A percentile compares a stretch with the other conserved stretches of the same genome.
Conservation (phyloP, 2,329 filamentous ascomycete genomes). For the Epichloe sylvatica region DNA sequence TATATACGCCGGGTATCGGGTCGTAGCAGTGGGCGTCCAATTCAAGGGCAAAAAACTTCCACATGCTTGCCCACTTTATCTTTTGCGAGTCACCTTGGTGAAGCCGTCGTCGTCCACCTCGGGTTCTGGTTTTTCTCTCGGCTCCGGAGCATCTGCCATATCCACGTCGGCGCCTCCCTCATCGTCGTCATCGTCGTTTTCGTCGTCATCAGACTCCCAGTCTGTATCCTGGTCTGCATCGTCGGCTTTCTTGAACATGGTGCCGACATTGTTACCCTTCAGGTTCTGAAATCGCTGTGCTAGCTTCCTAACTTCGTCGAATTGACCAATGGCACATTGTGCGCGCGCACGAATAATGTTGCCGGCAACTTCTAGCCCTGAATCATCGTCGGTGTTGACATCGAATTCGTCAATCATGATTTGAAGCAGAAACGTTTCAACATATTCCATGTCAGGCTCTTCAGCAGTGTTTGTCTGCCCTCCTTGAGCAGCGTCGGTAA, state of each 20-base stretch:
- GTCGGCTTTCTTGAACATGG: conserved; percentile 41
- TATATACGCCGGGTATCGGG: conserved; percentile 16
- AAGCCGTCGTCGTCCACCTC: conserved; percentile 74
- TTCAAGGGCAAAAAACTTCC: neutral
- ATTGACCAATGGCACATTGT: conserved; percentile 51
- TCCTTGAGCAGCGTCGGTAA: conserved; percentile 29
- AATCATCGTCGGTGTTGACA: conserved; percentile 82
- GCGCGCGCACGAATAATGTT: conserved; percentile 55
- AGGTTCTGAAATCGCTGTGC: conserved; percentile 47
- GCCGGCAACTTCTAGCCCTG: conserved; percentile 56
- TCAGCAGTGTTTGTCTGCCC: conserved; percentile 18
- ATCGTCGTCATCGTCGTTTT: conserved; percentile 46
- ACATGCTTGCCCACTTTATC: conserved; percentile 23
- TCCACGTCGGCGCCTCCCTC: conserved; percentile 44
- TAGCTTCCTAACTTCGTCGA: conserved; percentile 50
- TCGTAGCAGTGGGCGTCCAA: conserved; percentile 1
- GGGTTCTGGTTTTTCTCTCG: conserved; percentile 51
- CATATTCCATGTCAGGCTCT: conserved; percentile 58
- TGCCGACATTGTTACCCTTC: conserved; percentile 43
- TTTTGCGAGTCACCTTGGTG: conserved; percentile 57
- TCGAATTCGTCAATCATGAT: conserved; percentile 96
- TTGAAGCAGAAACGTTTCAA: conserved; percentile 75
- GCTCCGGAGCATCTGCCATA: conserved; percentile 54
- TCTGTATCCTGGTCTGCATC: conserved; percentile 44
- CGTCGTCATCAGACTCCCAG: conserved; percentile 47